These are phyloP conservation scores for Colletotrichum lini DNA, from an alignment of 2,329 filamentous ascomycete genomes.

Conservation along the genomic window DNA sequence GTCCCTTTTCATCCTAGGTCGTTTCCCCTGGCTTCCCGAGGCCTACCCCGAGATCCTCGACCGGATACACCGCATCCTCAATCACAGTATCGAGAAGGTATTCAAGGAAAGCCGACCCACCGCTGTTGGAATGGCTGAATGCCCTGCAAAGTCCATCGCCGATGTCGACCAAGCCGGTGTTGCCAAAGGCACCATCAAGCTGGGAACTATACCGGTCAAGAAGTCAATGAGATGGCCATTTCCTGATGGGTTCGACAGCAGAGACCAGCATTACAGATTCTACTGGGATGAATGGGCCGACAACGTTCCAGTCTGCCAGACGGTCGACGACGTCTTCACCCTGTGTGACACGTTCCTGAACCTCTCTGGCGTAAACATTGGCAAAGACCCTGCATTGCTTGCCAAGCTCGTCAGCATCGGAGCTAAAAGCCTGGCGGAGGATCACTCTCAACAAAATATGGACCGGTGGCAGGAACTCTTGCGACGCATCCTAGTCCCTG, in stretches of 20 bases:
- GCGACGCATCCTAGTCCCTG: conserved; percentile 86
- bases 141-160: conserved; percentile 61
- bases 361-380: conserved; percentile 89
- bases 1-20: conserved; percentile 90
- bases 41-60: conserved; percentile 85
- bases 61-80: conserved; percentile 86
- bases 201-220: conserved; percentile 71
- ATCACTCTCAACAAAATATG: conserved; percentile 78
- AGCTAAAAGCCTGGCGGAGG: conserved; percentile 78
- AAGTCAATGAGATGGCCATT: conserved; percentile 87
- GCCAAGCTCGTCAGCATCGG: conserved; percentile 91
- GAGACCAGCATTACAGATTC: conserved; percentile 86
- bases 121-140: conserved; percentile 49
- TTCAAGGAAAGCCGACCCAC: conserved; percentile 63
- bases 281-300: conserved; percentile 99
- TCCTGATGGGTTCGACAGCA: conserved; percentile 82
- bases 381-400: conserved; percentile 83
- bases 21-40: conserved; percentile 93
- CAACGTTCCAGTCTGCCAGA: conserved; percentile 92
- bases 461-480: conserved; percentile 88
- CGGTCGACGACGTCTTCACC: conserved; percentile 89
- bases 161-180: conserved; percentile 75
- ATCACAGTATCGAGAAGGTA: conserved; percentile 85
- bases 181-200: conserved; percentile 77
- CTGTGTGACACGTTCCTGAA: conserved; percentile 89